Conservation (phyloP, 805 yeast species). For the Cyberlindnera galapagoensis region DNA sequence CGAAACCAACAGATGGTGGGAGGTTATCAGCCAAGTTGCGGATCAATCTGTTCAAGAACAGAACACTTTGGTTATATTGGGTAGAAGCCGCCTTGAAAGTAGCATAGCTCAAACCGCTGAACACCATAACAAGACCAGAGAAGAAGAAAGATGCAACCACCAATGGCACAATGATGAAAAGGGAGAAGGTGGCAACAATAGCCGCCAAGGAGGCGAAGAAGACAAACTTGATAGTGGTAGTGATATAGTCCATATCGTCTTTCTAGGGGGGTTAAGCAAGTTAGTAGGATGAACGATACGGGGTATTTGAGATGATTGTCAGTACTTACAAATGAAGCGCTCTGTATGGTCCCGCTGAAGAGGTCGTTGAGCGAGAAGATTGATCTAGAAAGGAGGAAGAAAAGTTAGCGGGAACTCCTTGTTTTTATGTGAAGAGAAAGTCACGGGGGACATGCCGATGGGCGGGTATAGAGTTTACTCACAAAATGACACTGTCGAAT, state of each 20-base stretch:
- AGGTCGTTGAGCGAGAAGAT: neutral
- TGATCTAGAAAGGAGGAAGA: neutral
- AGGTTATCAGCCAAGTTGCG: constrained; percentile 22
- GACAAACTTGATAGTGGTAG: constrained; percentile 14
- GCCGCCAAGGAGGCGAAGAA: constrained; percentile 13
- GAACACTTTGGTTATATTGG: constrained; percentile 20
- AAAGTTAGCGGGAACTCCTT: too few relatives aligned
- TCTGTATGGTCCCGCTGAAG: neutral
- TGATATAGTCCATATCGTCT: constrained; percentile 8
- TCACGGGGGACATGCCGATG: neutral
- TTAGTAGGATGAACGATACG: neutral
- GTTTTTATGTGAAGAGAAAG: too few relatives aligned
- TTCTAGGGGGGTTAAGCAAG: neutral
- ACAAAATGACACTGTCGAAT: constrained; percentile 13
- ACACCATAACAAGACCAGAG: constrained; percentile 22
- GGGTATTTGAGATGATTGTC: too few relatives aligned
- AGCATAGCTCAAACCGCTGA: constrained; percentile 21
- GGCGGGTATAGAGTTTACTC: constrained; percentile 3
- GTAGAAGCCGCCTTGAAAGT: constrained; percentile 21
- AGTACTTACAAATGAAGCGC: neutral
- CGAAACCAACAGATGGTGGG: constrained; percentile 25
- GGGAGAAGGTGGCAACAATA: constrained; percentile 8
- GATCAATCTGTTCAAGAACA: constrained; percentile 21
- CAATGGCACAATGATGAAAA: constrained; percentile 19
- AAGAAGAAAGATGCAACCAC: constrained; percentile 18